Base-by-base conservation (phyloP, 441 rosid species). In the Biscutella laevigata region DNA sequence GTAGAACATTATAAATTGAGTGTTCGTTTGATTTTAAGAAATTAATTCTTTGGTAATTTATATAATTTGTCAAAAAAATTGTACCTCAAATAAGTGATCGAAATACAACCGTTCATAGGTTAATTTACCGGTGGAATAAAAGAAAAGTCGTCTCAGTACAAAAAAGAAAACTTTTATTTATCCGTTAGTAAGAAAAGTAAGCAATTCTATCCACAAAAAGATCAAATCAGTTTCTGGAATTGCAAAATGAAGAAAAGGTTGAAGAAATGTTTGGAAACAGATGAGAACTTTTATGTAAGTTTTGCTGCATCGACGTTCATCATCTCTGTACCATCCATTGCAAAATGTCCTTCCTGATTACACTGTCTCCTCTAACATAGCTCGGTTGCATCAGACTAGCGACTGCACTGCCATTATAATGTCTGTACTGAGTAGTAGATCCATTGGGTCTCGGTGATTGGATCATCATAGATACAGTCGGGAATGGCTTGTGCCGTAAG, bases 311-410 rank as follows among this genome's bases (percentile, higher is more conserved):
- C 10, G 7, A 29, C 32, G 57, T 19, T 83, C 70, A 80, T 45
- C 74, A n/a, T n/a, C n/a, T 60, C n/a, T 49, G 80, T 65, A 40
- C 61, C 60, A 84, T 61, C 84, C 87, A 90, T 69, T 75, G 82
- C 80, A 81, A 61, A 63, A 82, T 82, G 67, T 86, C 95, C 69
- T 81, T 75, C 44, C 95, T 63, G 48, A 84, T 33, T 7, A 80
- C 80, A 38, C 82, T 77, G 6, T 69, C 33, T 16, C 72, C 72
- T 33, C 66, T 53, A 6, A 29, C 24, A 57, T 40, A 66, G 50
- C 57, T 71, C 35, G 66, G 59, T 27, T 35, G 61, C 38, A 32
- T 33, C 9, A 42, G 30, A 49, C 53, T 38, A 24, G 67, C 69
- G 24, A 61, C 56, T 24, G 45, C 60, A 22, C 29, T n/a, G 15